Evolutionary conservation across 164 flowering plant genomes (phyloP).

Genomic region (Magnolia kwangsiensis): DNA sequence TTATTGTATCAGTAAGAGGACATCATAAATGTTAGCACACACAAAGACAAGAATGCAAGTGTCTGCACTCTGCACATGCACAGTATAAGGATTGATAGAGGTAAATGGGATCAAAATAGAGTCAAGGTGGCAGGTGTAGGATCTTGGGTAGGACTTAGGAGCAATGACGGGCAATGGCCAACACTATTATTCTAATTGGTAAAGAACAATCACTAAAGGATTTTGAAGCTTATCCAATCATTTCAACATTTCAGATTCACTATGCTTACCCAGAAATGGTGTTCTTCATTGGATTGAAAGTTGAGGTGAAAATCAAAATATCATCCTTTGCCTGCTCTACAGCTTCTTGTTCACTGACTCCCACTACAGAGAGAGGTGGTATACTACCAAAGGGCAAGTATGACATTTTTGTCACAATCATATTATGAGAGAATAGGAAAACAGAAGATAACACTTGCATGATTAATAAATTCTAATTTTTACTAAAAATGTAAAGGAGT

Average conservation of each 20-base stretch:
- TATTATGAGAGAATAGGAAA: not conserved
- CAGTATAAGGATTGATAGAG: too few species aligned
- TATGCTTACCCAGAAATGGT: slow-evolving; percentile 77
- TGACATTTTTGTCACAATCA: not conserved
- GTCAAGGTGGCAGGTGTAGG: too few species aligned
- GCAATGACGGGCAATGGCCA: not conserved
- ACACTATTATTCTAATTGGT: not conserved
- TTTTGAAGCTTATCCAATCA: not conserved
- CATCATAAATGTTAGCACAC: too few species aligned
- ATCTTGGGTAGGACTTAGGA: too few species aligned
- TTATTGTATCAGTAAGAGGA: too few species aligned
- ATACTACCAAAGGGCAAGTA: slow-evolving; percentile 53
- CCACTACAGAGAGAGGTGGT: slow-evolving; percentile 95
- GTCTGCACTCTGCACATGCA: too few species aligned
- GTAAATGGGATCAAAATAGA: too few species aligned
- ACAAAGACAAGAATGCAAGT: too few species aligned
- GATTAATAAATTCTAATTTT: not conserved
- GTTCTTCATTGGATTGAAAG: slow-evolving; percentile 97
- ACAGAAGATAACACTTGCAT: not conserved
- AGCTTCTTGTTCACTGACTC: slow-evolving; percentile 87
- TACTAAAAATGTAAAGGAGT: not conserved
- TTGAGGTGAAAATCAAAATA: slow-evolving; percentile 70
- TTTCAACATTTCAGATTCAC: not conserved
- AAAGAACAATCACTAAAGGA: not conserved
- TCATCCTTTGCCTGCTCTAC: slow-evolving; percentile 78